Percentiles rank a stretch among this genome's conserved stretches.
Conservation (phyloP, 331 rosid species). For the Arachis monticola region DNA sequence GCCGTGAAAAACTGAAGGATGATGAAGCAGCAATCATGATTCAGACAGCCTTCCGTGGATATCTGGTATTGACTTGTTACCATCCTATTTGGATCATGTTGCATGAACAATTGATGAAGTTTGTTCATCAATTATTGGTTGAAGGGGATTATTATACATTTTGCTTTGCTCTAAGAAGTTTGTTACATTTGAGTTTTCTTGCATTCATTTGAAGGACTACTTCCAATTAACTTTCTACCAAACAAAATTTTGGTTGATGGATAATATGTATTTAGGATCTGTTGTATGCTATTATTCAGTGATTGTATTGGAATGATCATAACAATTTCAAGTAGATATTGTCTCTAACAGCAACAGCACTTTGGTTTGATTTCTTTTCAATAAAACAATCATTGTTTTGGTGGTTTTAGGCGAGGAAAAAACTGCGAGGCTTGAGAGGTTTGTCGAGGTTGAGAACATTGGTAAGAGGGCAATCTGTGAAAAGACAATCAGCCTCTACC, state of each 20-base stretch:
- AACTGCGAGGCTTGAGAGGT: conserved; percentile 73
- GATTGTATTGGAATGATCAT: background rate
- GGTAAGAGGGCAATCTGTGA: conserved; percentile 78
- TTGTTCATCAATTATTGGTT: background rate
- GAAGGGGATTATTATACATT: too few relatives aligned
- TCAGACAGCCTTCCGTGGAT: conserved; percentile 67
- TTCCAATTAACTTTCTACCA: background rate
- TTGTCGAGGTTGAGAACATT: conserved; percentile 79
- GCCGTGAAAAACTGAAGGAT: conserved; percentile 39
- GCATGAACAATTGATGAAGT: background rate
- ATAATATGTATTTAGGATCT: background rate
- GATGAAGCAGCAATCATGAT: conserved; percentile 66
- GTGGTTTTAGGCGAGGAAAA: conserved; percentile 77
- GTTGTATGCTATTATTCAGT: background rate
- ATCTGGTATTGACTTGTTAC: conserved; percentile 51
- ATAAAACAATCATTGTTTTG: conserved; percentile 29
- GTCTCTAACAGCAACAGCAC: conserved; percentile 17
- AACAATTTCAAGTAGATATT: conserved; percentile 15
- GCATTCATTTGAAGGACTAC: background rate
- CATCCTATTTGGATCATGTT: background rate
- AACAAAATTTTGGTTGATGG: background rate
- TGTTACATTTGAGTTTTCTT: too few relatives aligned
- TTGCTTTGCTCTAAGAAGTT: too few relatives aligned
- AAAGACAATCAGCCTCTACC: conserved; percentile 77
- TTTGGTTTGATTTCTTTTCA: background rate